phyloP scores from a whole-genome alignment of 345 rosid genomes.

The Brassica juncea region DNA sequence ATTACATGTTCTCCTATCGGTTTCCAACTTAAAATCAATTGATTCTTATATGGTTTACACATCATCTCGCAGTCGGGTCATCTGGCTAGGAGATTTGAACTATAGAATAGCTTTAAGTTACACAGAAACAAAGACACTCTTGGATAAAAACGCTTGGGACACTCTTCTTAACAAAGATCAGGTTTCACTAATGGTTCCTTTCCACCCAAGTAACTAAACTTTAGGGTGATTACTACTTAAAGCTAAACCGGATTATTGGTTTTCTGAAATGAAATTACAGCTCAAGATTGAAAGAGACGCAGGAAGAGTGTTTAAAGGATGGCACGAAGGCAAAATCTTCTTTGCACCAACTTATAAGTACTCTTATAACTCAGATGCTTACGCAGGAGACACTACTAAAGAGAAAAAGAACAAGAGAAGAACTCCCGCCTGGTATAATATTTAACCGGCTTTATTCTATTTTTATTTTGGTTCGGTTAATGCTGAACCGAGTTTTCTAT shows the following conservation, averaged over 20 bases:
- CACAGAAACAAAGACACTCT: conserved; percentile 64
- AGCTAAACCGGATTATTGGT: conserved; percentile 14
- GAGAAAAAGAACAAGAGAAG: conserved; percentile 75
- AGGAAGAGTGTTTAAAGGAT: conserved; percentile 81
- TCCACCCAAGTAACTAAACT: conserved; percentile 12
- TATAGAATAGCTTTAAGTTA: conserved; percentile 89
- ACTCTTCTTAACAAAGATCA: conserved; percentile 80
- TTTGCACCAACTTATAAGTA: conserved; percentile 95
- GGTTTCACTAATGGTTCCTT: conserved; percentile 45
- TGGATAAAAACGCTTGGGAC: conserved; percentile 64
- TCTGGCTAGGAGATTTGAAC: conserved; percentile 95
- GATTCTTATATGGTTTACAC: not conserved
- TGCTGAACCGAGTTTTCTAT: not conserved
- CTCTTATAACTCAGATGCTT: conserved; percentile 74
- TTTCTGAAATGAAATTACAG: conserved; percentile 40
- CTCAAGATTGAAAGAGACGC: conserved; percentile 90
- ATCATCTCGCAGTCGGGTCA: conserved; percentile 54
- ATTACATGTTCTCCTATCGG: not conserved
- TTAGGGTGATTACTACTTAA: not conserved
- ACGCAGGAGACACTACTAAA: conserved; percentile 68
- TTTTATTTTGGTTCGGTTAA: conserved; percentile 13
- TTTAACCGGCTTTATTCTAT: not conserved
- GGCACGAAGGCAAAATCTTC: conserved; percentile 88
- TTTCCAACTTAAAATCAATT: not conserved
- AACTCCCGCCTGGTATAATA: conserved; percentile 89